phyloP scores from a whole-genome alignment of 192 early-diverging fungal genomes.

The Phycomyces nitens region DNA sequence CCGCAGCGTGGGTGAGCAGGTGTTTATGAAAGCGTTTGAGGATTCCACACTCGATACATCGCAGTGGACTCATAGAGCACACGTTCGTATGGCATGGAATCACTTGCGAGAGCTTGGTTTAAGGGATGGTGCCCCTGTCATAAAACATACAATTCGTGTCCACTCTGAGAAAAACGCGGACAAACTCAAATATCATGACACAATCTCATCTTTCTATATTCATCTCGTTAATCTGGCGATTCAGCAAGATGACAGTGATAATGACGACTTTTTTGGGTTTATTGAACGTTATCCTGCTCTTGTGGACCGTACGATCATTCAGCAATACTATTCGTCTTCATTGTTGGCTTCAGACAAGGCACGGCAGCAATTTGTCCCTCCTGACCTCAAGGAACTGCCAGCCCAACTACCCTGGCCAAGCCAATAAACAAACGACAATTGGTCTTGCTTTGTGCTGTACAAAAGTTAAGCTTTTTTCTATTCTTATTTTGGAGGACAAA shows the following conservation, averaged over 20 bases:
- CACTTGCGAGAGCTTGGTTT: conserved; percentile 30
- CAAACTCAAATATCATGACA: conserved; percentile 30
- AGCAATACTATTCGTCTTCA: conserved; percentile 31
- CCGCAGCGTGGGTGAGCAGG: conserved; percentile 43
- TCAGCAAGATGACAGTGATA: neutral
- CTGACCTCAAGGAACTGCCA: conserved; percentile 33
- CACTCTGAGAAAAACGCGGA: conserved; percentile 21
- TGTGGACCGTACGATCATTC: conserved; percentile 23
- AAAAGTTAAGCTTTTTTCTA: neutral
- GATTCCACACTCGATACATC: conserved; percentile 19
- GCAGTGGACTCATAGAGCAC: conserved; percentile 38
- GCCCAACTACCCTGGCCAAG: neutral
- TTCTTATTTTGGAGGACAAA: neutral
- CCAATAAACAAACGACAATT: neutral
- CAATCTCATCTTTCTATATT: conserved; percentile 36
- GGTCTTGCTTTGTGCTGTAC: neutral
- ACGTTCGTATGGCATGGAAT: conserved; percentile 44
- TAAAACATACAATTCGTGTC: conserved; percentile 23
- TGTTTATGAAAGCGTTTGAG: conserved; percentile 38
- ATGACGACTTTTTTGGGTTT: conserved; percentile 37
- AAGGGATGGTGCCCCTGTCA: conserved; percentile 22
- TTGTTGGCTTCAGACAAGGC: conserved; percentile 20
- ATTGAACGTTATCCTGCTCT: conserved; percentile 30
- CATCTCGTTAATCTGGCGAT: conserved; percentile 23
- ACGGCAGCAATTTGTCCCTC: conserved; percentile 15